Evolutionary conservation across 2,329 filamentous ascomycete species (phyloP), one percentile per base, ranked within the genome.

Genomic region (Fusarium stilboides): DNA sequence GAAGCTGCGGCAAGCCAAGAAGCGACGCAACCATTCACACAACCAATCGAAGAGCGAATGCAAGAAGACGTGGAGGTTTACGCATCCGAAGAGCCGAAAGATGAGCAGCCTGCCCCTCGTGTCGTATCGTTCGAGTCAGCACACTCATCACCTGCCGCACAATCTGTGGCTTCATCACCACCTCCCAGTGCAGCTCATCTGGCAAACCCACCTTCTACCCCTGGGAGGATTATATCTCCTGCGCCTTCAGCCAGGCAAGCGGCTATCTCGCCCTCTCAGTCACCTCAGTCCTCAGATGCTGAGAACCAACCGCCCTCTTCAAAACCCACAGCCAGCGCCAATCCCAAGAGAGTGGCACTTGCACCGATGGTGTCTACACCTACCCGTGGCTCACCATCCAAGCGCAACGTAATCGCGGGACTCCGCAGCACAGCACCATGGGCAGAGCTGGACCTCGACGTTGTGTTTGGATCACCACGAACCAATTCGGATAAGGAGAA

Each of bases 221-320:
- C 86, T 5, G 76, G 77, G 20, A 70, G 80, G 37, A 68, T 75
- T 39, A 75, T 80, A 24, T 84, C 84, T 1, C 82, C 86, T 2
- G 82, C 82, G 0, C 80, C 82, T 2, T 82, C 83, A 7, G 84
- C 86, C 13, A 84, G 83, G 56, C 87, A 89, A 65, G 78, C 87
- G 14, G 87, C 80, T 2, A 71, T 87, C 8, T 88, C 88, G 1
- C 90, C 89, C 0, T 92, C 91, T 0, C 86, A 87, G 19, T 92
- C 92, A 2, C 90, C 90, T 0, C 92, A 93, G 71, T 91, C 92
- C 2, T 94, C 92, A 0, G 91, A 96, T 75, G 91, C 91, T 1
- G 93, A 96, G 77, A 95, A 95, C 71, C 89, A 88, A 47, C 92
- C 92, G 1, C 92, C 92, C 0, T 92, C 91, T 2, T 89, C 89